phyloP scores from a whole-genome alignment of 345 rosid genomes.

The Salix purpurea region DNA sequence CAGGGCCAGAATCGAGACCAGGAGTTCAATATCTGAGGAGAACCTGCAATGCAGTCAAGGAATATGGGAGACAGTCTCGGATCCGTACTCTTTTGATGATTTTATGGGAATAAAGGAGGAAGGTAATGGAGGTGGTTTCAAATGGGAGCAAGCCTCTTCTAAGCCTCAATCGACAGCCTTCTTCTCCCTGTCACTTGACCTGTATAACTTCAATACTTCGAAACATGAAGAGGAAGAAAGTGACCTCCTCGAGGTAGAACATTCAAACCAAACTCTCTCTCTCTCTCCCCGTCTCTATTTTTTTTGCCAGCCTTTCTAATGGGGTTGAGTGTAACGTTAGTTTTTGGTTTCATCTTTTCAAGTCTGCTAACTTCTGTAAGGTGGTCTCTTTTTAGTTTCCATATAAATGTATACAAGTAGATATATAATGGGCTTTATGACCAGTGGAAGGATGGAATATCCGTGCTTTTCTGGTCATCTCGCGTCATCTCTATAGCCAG shows the following conservation, averaged over 20 bases:
- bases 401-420: background rate
- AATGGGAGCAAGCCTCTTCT: constrained; percentile 26
- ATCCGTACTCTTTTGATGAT: constrained; percentile 38
- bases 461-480: constrained; percentile 18
- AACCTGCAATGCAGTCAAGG: constrained; percentile 48
- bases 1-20: constrained; percentile 45
- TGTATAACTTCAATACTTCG: constrained; percentile 10
- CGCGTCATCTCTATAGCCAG: constrained; percentile 11
- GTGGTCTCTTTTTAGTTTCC: constrained; percentile 5
- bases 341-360: constrained; percentile 18
- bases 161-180: constrained; percentile 23
- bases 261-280: background rate
- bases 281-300: background rate
- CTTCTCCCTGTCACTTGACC: constrained; percentile 28
- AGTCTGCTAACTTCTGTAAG: constrained; percentile 4
- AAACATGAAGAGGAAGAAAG: constrained; percentile 28
- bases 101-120: constrained; percentile 30
- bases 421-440: background rate
- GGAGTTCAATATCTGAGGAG: constrained; percentile 44
- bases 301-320: constrained; percentile 20
- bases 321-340: constrained; percentile 35
- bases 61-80: constrained; percentile 33
- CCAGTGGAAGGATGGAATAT: constrained; percentile 25
- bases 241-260: constrained; percentile 41
- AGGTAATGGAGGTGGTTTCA: constrained; percentile 35